A percentile compares a stretch with the other conserved stretches of the same genome.
Evolutionary conservation across 306 rosid genomes (phyloP).

Genomic region (Clitoria ternatea): DNA sequence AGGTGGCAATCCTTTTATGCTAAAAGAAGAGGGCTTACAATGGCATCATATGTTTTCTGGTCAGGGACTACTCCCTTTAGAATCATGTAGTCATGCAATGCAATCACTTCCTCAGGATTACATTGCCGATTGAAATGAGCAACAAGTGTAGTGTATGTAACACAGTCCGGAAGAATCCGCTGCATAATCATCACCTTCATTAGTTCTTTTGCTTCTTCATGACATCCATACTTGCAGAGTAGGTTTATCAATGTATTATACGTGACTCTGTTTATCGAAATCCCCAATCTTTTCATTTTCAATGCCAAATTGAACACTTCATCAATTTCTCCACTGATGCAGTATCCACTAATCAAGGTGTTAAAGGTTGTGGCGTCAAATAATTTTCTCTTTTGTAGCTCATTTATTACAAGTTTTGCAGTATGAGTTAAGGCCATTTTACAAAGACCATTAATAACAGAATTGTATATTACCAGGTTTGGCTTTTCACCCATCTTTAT

Average conservation of each 20-base stretch:
- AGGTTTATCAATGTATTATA: constrained; percentile 49
- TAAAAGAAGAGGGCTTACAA: constrained; percentile 34
- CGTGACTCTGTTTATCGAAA: constrained; percentile 39
- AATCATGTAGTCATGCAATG: constrained; percentile 53
- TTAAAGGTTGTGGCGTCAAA: constrained; percentile 43
- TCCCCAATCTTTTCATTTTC: constrained; percentile 40
- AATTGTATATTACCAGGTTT: constrained; percentile 46
- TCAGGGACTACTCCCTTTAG: constrained; percentile 51
- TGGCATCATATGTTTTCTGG: constrained; percentile 26
- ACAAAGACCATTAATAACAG: constrained; percentile 47
- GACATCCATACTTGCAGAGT: constrained; percentile 46
- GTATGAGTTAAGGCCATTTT: constrained; percentile 27
- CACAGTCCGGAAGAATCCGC: constrained; percentile 45
- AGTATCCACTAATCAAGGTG: constrained; percentile 46
- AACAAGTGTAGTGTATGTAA: constrained; percentile 50
- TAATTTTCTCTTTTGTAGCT: constrained; percentile 19
- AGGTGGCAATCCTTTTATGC: not conserved
- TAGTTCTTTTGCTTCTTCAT: constrained; percentile 43
- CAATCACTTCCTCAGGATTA: constrained; percentile 41
- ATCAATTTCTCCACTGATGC: constrained; percentile 33
- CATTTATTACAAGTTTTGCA: constrained; percentile 35
- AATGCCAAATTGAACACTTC: constrained; percentile 29
- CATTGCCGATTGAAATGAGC: constrained; percentile 34
- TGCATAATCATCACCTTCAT: constrained; percentile 37
- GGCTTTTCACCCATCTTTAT: constrained; percentile 38